phyloP scores from a whole-genome alignment of 106 monocot species.

The Dactylorhiza incarnata region DNA sequence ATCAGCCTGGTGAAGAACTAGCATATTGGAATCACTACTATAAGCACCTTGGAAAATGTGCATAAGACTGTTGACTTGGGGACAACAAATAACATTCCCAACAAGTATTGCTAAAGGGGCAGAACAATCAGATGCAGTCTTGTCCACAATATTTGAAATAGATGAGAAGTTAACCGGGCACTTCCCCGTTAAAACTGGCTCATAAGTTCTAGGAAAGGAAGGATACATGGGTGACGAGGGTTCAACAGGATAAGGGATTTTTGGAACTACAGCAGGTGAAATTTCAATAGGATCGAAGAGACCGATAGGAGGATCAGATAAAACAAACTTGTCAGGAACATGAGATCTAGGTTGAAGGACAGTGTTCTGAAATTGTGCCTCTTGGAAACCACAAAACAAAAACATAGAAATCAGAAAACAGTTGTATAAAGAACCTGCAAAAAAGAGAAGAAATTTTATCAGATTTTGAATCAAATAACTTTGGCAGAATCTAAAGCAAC shows the following conservation, averaged over 20 bases:
- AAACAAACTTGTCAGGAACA: slow-evolving; percentile 52
- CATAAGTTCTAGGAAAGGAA: slow-evolving; percentile 74
- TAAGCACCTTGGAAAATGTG: slow-evolving; percentile 82
- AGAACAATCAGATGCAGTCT: slow-evolving; percentile 91
- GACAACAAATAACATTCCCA: slow-evolving; percentile 94
- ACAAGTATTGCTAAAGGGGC: slow-evolving; percentile 77
- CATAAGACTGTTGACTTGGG: slow-evolving; percentile 81
- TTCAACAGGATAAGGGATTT: slow-evolving; percentile 63
- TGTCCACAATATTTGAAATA: slow-evolving; percentile 64
- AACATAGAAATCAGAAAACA: slow-evolving; percentile 40
- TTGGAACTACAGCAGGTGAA: slow-evolving; percentile 75
- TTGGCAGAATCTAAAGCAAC: not conserved
- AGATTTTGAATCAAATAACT: not conserved
- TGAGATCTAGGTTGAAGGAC: slow-evolving; percentile 29
- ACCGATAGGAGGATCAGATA: slow-evolving; percentile 77
- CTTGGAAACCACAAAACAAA: slow-evolving; percentile 46
- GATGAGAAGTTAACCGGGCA: slow-evolving; percentile 81
- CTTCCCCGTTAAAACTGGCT: slow-evolving; percentile 80
- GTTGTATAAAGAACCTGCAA: slow-evolving; percentile 56
- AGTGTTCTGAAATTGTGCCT: slow-evolving; percentile 43
- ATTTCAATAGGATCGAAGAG: slow-evolving; percentile 88
- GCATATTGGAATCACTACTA: slow-evolving; percentile 28
- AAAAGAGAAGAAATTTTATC: not conserved
- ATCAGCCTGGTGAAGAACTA: slow-evolving; percentile 44
- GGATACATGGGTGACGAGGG: slow-evolving; percentile 92